Conservation (phyloP, 2,329 filamentous ascomycete species). For the Verticillium nubilum region DNA sequence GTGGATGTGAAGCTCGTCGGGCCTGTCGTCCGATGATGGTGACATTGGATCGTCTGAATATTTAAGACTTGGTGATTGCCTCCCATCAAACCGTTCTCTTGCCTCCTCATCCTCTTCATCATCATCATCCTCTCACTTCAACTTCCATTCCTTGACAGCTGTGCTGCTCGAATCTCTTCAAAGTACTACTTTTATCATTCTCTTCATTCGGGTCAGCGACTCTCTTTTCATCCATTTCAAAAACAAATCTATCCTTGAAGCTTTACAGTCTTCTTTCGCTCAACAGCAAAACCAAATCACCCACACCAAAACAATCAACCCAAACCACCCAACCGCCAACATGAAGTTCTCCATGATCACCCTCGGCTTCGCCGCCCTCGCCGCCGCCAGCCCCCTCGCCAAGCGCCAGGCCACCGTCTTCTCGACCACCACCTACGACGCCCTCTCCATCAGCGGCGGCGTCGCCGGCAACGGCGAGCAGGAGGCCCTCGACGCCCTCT, state of each 20-base stretch:
- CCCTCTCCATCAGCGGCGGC: conserved; percentile 41
- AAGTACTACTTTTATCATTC: conserved; percentile 6
- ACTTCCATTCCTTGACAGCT: conserved; percentile 1
- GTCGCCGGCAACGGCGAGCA: conserved; percentile 37
- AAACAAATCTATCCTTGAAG: background rate
- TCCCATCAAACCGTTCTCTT: background rate
- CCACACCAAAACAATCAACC: background rate
- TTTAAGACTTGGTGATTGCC: background rate
- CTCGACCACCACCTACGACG: conserved; percentile 30
- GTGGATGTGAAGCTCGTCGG: background rate
- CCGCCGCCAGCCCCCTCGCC: conserved; percentile 21
- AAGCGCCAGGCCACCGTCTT: conserved; percentile 22
- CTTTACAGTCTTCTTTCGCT: background rate
- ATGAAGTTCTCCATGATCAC: conserved; percentile 29
- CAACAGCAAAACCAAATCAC: background rate
- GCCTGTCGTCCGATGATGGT: conserved; percentile 1
- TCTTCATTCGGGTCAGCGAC: conserved; percentile 7
- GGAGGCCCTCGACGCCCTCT: conserved; percentile 34
- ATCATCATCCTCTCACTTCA: background rate
- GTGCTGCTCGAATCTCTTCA: background rate
- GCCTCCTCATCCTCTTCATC: background rate
- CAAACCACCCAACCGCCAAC: conserved; percentile 6
- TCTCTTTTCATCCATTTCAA: conserved; percentile 5
- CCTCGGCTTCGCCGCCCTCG: conserved; percentile 19
- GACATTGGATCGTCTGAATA: background rate